These are phyloP conservation scores for Zea luxurians DNA, from an alignment of 176 grass and related monocot species.

Conservation along the genomic window DNA sequence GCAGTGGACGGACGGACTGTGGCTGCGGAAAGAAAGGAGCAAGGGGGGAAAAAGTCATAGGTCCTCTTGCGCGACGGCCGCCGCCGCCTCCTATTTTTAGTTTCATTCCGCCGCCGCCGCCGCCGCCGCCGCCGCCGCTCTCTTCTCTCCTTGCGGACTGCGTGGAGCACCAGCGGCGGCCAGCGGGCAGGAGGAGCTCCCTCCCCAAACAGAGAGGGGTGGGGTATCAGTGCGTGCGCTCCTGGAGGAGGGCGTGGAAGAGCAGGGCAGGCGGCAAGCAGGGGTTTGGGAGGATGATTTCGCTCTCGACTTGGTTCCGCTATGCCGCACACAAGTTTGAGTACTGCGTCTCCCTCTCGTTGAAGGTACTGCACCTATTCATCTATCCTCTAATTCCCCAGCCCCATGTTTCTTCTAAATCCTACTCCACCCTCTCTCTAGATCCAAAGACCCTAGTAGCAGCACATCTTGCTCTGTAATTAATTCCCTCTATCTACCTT, in stretches of 20 bases:
- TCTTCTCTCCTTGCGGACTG: background rate
- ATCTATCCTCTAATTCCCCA: background rate
- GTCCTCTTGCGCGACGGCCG: no score
- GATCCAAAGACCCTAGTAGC: background rate
- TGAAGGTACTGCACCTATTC: conserved; percentile 51
- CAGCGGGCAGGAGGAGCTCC: background rate
- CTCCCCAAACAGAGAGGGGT: background rate
- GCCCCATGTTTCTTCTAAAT: background rate
- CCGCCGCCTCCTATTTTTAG: no score
- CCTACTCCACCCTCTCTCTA: background rate
- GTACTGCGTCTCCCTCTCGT: conserved; percentile 73
- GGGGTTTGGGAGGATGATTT: conserved; percentile 53
- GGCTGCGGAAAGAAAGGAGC: no score
- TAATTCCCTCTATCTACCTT: background rate
- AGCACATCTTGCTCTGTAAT: background rate
- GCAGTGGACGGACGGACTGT: no score
- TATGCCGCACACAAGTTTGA: conserved; percentile 88
- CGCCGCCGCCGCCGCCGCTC: background rate
- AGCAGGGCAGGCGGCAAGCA: background rate
- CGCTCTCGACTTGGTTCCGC: conserved; percentile 81
- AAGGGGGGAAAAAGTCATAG: no score
- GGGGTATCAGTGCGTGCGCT: background rate
- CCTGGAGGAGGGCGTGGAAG: background rate
- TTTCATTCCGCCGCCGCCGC: background rate
- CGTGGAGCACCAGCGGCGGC: background rate